Base-by-base conservation (phyloP, 345 rosid species). In the Gossypium anomalum region DNA sequence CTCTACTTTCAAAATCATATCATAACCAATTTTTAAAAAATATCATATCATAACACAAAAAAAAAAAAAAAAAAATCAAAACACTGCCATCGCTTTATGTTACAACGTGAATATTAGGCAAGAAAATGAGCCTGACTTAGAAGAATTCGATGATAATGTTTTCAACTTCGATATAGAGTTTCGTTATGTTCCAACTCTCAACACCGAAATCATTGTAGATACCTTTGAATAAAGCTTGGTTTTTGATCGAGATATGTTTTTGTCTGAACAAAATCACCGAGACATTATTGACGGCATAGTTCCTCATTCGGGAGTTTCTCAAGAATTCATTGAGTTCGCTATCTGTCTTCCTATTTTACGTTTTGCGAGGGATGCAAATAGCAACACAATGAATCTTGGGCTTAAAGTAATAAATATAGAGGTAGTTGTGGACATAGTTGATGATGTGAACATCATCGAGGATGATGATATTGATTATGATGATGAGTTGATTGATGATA, bases 191-290 rank as follows among this genome's bases (percentile, higher is more conserved):
- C 11, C 51, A 48, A 12, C 16, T 48, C 13, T 48, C 2, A 48
- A 48, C 51, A 2, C 2, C 0, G 16, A 48, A 48, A 12, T 13
- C 9, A 12, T 0, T 13, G 3, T 48, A 48, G 16, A 10, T 9
- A 2, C 1, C 1, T 48, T 48, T 12, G 3, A 2, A 0, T 0
- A 2, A 2, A 1, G 0, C 4, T 0, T 48, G 0, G 2, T 48
- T 2, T 48, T 11, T 48, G 0, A 3, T 48, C 14, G 52, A 9
- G 52, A 48, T 13, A 2, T 0, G 52, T 48, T 48, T 48, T 48
- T 48, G 9, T 2, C 4, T 12, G 52, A 48, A 48, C 13, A 13
- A 48, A 1, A 13, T 12, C 3, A 1, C 9, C 14, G 1, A 10
- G 9, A 14, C 19, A 51, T 1, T 7, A 13, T 16, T 0, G 7